phyloP scores from a whole-genome alignment of 1,139 yeast species.

The Yamadazyma taylorii region DNA sequence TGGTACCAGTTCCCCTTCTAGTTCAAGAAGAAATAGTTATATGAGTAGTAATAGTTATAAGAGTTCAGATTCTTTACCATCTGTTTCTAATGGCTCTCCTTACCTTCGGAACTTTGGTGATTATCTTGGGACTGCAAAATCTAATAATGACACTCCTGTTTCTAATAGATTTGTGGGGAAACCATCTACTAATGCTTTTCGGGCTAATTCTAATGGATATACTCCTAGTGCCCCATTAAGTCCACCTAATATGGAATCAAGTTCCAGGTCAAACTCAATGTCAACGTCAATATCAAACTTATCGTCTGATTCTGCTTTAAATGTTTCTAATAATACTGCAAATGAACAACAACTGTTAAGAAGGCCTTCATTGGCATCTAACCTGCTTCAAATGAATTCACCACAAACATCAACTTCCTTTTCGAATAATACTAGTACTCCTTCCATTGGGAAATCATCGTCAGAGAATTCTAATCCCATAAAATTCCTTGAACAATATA shows the following conservation, averaged over 20 bases:
- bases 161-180: constrained; percentile 15
- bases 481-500: constrained; percentile 32
- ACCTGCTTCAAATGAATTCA: not conserved
- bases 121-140: constrained; percentile 37
- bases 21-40: constrained; percentile 14
- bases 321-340: constrained; percentile 5
- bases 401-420: not conserved
- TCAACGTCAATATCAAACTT: not conserved
- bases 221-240: constrained; percentile 14
- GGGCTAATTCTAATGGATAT: constrained; percentile 5
- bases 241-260: constrained; percentile 7
- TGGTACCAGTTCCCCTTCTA: constrained; percentile 15
- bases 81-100: constrained; percentile 19
- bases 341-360: constrained; percentile 16
- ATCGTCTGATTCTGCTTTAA: not conserved
- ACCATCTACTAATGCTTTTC: constrained; percentile 2
- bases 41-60: constrained; percentile 5
- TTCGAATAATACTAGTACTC: too few relatives aligned
- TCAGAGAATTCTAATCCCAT: constrained; percentile 13
- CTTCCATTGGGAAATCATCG: not conserved
- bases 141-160: constrained; percentile 21
- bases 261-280: constrained; percentile 2
- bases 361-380: constrained; percentile 3
- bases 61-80: constrained; percentile 6
- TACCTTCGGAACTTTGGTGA: constrained; percentile 43